Conservation (phyloP, 2,329 filamentous ascomycete genomes). For the Cercospora sp. region DNA sequence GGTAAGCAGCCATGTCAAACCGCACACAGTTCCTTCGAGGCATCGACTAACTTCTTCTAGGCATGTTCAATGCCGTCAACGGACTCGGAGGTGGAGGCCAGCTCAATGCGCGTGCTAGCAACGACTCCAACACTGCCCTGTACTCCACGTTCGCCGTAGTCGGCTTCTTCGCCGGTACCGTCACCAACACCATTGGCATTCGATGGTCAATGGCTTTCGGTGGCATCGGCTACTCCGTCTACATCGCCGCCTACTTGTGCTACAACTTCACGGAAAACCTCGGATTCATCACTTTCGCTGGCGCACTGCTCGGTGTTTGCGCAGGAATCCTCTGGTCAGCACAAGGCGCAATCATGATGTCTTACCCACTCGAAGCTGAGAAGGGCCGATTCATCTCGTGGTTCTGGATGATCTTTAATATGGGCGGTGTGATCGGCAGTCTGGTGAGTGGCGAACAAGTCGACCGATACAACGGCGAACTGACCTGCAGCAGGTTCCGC, state of each 20-base stretch:
- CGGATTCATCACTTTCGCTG: conserved; percentile 74
- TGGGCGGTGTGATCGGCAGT: conserved; percentile 84
- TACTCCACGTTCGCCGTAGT: conserved; percentile 70
- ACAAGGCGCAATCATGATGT: conserved; percentile 85
- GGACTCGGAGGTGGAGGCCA: conserved; percentile 54
- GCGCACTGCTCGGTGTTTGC: conserved; percentile 73
- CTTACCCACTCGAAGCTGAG: conserved; percentile 75
- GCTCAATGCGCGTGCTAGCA: conserved; percentile 52
- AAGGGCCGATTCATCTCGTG: conserved; percentile 88
- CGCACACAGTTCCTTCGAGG: not conserved
- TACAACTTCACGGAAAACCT: conserved; percentile 68
- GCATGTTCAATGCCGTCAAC: conserved; percentile 56
- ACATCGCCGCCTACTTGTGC: conserved; percentile 68
- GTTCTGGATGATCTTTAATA: conserved; percentile 96
- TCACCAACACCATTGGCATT: conserved; percentile 75
- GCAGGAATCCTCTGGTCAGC: conserved; percentile 80
- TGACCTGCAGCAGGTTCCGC: conserved; percentile 57
- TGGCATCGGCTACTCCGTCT: conserved; percentile 74
- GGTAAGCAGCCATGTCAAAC: conserved; percentile 33
- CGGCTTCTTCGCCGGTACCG: conserved; percentile 66
- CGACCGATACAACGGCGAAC: not conserved
- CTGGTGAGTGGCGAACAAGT: conserved; percentile 48
- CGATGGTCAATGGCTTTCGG: conserved; percentile 68
- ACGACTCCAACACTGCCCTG: conserved; percentile 68
- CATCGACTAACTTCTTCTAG: conserved; percentile 18